Evolutionary conservation across 2,329 filamentous ascomycete species (phyloP).

Genomic region (Beauveria rudraprayagi): DNA sequence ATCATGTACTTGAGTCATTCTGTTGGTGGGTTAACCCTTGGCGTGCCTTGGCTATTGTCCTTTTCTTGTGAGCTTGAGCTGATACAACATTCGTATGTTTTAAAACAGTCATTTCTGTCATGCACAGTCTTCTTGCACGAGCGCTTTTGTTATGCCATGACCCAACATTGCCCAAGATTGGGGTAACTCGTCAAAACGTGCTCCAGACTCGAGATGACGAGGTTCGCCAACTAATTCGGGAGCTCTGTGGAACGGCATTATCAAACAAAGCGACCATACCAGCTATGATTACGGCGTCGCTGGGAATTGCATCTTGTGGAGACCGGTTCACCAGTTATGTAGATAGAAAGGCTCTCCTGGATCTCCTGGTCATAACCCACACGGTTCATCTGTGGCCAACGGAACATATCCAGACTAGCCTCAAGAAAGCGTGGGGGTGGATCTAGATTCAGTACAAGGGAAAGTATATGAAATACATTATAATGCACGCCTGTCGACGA

Average conservation of each 20-base stretch:
- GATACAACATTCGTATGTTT: not conserved
- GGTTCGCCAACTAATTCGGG: not conserved
- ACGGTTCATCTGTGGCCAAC: not conserved
- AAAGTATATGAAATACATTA: not conserved
- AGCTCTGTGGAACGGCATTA: not conserved
- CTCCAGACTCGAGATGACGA: conserved; percentile 23
- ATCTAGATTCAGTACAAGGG: not conserved
- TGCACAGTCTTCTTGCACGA: not conserved
- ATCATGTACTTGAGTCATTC: not conserved
- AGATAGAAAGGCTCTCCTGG: not conserved
- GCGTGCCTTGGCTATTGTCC: not conserved
- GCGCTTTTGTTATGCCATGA: not conserved
- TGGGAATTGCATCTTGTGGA: not conserved
- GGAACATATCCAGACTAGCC: not conserved
- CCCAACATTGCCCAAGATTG: not conserved
- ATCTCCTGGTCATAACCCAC: not conserved
- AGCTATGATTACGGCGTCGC: conserved; percentile 11
- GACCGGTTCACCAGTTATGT: not conserved
- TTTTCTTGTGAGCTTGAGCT: not conserved
- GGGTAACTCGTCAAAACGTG: not conserved
- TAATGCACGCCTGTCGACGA: not conserved
- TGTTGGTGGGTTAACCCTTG: not conserved
- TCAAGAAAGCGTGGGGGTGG: not conserved
- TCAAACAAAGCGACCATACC: not conserved
- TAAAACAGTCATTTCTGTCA: not conserved